Conservation (phyloP, 2,329 filamentous ascomycete species). For the Cladosporium sp. region DNA sequence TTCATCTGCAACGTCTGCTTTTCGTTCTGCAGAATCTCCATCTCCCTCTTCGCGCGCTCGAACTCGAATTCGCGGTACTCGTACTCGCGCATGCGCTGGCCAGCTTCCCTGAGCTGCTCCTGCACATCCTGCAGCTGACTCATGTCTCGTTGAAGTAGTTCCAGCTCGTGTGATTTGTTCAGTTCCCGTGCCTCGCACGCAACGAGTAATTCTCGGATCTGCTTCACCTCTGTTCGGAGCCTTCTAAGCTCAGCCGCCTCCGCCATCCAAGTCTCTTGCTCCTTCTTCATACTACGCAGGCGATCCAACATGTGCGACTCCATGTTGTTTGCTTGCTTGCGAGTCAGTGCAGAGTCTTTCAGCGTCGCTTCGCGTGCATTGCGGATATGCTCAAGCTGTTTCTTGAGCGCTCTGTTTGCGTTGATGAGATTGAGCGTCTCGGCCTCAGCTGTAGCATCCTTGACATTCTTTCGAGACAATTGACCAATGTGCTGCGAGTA, state of each 20-base stretch:
- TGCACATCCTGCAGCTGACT: conserved; percentile 62
- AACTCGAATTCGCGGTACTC: conserved; percentile 65
- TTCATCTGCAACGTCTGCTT: conserved; percentile 61
- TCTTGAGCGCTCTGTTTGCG: conserved; percentile 71
- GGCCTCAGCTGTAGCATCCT: conserved; percentile 75
- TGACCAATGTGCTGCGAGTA: conserved; percentile 80
- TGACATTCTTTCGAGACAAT: conserved; percentile 71
- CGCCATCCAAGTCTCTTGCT: conserved; percentile 36
- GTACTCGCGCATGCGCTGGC: conserved; percentile 61
- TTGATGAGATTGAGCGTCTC: conserved; percentile 81
- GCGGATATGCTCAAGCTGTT: conserved; percentile 56
- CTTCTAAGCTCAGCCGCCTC: conserved; percentile 66
- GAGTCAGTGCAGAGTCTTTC: conserved; percentile 40
- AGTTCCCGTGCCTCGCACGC: conserved; percentile 69
- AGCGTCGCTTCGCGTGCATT: conserved; percentile 35
- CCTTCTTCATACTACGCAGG: conserved; percentile 34
- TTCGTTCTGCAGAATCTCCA: conserved; percentile 59
- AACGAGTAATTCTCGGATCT: conserved; percentile 63
- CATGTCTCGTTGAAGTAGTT: conserved; percentile 61
- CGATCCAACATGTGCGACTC: conserved; percentile 48
- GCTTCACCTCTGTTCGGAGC: conserved; percentile 56
- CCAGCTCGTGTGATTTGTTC: conserved; percentile 62
- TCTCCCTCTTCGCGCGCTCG: conserved; percentile 57
- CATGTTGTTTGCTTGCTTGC: conserved; percentile 74
- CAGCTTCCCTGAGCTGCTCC: conserved; percentile 60